Conservation (phyloP, 2,329 filamentous ascomycete species). For the Calonectria henricotiae region DNA sequence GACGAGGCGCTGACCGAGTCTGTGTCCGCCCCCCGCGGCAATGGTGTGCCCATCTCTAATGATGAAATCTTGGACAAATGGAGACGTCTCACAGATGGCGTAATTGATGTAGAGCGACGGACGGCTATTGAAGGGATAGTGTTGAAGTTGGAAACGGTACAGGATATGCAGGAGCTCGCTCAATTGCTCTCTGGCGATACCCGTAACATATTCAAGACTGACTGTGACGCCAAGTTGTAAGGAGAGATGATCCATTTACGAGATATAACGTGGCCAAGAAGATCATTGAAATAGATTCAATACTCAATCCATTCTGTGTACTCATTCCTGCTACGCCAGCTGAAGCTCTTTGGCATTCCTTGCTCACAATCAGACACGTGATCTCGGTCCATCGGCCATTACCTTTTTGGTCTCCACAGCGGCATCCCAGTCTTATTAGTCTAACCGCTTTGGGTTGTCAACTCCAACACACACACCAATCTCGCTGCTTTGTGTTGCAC, state of each 20-base stretch:
- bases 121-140: conserved; percentile 21
- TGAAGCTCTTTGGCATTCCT: too few species aligned
- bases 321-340: neutral
- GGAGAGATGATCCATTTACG: neutral
- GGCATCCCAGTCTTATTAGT: too few species aligned
- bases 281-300: neutral
- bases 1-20: neutral
- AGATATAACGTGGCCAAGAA: neutral
- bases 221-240: conserved; percentile 4
- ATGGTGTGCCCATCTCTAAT: conserved; percentile 4
- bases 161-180: conserved; percentile 17
- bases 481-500: too few species aligned
- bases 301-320: too few species aligned
- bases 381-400: too few species aligned
- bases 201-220: conserved; percentile 7
- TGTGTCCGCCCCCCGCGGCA: neutral
- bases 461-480: too few species aligned
- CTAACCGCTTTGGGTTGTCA: too few species aligned
- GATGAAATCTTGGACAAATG: conserved; percentile 7
- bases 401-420: too few species aligned
- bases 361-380: too few species aligned
- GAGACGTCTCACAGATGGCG: conserved; percentile 2
- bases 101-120: conserved; percentile 1
- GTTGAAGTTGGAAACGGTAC: conserved; percentile 16
- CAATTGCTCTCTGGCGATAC: conserved; percentile 5